A percentile compares a stretch with the other conserved stretches of the same genome.
phyloP scores from a whole-genome alignment of 768 basidiomycete species.

The Hygrophoropsis aurantiaca region DNA sequence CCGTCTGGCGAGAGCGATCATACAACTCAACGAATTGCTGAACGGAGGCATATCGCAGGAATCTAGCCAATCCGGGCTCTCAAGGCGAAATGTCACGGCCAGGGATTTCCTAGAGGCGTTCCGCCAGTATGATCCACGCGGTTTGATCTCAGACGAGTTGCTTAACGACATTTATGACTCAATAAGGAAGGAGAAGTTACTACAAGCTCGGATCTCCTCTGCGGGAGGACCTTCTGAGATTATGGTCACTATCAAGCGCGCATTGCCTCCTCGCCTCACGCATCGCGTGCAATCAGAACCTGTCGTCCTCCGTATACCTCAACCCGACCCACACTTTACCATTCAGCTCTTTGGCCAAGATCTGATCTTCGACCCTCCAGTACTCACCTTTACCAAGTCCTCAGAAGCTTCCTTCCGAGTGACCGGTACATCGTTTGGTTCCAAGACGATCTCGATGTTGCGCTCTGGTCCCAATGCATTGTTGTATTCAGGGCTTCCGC shows the following conservation, averaged over 20 bases:
- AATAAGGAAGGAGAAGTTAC: conserved; percentile 68
- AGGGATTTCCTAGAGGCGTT: conserved; percentile 87
- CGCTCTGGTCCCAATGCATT: conserved; percentile 83
- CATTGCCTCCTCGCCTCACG: conserved; percentile 76
- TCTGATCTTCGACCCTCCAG: conserved; percentile 82
- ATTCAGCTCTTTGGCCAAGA: conserved; percentile 89
- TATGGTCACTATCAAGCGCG: conserved; percentile 67
- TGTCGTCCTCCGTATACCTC: conserved; percentile 82
- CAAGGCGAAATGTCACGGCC: conserved; percentile 59
- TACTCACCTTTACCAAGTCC: conserved; percentile 75
- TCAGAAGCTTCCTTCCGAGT: conserved; percentile 88
- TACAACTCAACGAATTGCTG: conserved; percentile 86
- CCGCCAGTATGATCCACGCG: conserved; percentile 70
- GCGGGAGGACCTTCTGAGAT: conserved; percentile 45
- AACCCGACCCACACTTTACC: conserved; percentile 76
- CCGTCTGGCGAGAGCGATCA: conserved; percentile 75
- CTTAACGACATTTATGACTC: conserved; percentile 80
- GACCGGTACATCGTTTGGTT: conserved; percentile 81
- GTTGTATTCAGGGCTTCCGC: conserved; percentile 77
- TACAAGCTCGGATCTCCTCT: conserved; percentile 60
- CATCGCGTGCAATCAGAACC: conserved; percentile 88
- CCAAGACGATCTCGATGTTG: conserved; percentile 80
- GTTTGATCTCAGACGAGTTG: conserved; percentile 70
- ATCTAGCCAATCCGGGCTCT: conserved; percentile 52
- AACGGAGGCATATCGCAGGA: conserved; percentile 72